Conservation (phyloP, 257 asterid genomes). For the Solanum sejunctum region DNA sequence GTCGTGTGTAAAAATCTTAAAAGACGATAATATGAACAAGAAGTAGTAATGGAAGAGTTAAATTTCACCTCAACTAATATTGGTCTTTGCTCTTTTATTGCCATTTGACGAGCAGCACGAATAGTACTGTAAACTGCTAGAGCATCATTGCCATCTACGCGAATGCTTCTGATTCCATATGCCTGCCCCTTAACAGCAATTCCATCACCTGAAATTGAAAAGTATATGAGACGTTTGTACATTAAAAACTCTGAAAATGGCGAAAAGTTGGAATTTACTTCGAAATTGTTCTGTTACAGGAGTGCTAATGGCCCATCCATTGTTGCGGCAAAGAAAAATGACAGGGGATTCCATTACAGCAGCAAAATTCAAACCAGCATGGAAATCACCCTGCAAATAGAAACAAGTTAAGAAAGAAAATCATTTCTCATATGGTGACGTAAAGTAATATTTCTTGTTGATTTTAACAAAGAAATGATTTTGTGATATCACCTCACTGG, state of each 20-base stretch:
- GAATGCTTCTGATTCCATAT: constrained; percentile 65
- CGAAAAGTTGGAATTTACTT: constrained; percentile 19
- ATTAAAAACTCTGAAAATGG: background rate
- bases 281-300: constrained; percentile 60
- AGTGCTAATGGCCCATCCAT: constrained; percentile 98
- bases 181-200: constrained; percentile 71
- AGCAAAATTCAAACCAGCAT: constrained; percentile 85
- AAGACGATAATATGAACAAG: background rate
- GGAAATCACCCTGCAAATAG: constrained; percentile 76
- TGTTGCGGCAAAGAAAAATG: constrained; percentile 73
- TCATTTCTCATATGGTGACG: too few species aligned
- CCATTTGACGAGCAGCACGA: constrained; percentile 68
- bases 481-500: constrained; percentile 38
- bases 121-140: constrained; percentile 61
- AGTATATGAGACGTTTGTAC: background rate
- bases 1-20: background rate
- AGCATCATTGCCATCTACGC: constrained; percentile 79
- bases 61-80: constrained; percentile 65
- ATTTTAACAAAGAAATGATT: too few species aligned
- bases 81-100: constrained; percentile 52
- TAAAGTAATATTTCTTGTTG: too few species aligned
- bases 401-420: background rate
- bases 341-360: constrained; percentile 83
- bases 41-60: background rate
- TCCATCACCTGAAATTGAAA: constrained; percentile 57